phyloP scores from a whole-genome alignment of 2,329 filamentous ascomycete species.

The Mariannaea elegans region DNA sequence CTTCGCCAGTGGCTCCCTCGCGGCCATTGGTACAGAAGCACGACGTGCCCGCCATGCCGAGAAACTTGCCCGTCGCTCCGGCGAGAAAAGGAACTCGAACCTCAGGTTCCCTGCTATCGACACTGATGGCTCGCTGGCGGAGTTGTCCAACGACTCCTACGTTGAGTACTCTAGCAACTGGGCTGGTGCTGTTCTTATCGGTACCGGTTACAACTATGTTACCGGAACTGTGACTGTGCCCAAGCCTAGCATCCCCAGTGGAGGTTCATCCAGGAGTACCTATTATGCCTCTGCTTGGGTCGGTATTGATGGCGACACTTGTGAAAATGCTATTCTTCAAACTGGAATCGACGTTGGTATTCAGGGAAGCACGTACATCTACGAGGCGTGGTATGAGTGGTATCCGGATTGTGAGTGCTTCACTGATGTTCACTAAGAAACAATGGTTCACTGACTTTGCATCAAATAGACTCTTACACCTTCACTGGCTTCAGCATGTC shows the following conservation, averaged over 20 bases:
- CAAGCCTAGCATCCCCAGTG: background rate
- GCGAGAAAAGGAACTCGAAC: conserved; percentile 6
- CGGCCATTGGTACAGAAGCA: conserved; percentile 11
- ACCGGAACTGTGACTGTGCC: background rate
- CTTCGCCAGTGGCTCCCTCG: conserved; percentile 14
- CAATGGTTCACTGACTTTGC: background rate
- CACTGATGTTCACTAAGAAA: background rate
- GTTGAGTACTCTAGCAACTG: conserved; percentile 14
- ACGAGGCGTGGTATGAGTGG: conserved; percentile 19
- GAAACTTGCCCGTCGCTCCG: conserved; percentile 8
- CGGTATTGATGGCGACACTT: conserved; percentile 14
- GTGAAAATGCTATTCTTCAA: conserved; percentile 5
- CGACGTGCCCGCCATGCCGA: conserved; percentile 10
- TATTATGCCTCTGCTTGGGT: conserved; percentile 6
- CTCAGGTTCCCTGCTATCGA: no score
- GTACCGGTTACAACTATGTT: conserved; percentile 7
- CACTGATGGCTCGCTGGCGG: background rate
- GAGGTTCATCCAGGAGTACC: background rate
- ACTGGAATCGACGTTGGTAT: conserved; percentile 15
- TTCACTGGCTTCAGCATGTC: conserved; percentile 10
- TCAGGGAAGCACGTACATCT: background rate
- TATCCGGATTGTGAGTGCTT: conserved; percentile 6
- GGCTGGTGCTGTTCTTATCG: conserved; percentile 7
- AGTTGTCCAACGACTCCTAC: background rate
- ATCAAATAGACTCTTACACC: conserved; percentile 1